Evolutionary conservation across 2,329 filamentous ascomycete genomes (phyloP).

Genomic region (Shiraia bambusicola): DNA sequence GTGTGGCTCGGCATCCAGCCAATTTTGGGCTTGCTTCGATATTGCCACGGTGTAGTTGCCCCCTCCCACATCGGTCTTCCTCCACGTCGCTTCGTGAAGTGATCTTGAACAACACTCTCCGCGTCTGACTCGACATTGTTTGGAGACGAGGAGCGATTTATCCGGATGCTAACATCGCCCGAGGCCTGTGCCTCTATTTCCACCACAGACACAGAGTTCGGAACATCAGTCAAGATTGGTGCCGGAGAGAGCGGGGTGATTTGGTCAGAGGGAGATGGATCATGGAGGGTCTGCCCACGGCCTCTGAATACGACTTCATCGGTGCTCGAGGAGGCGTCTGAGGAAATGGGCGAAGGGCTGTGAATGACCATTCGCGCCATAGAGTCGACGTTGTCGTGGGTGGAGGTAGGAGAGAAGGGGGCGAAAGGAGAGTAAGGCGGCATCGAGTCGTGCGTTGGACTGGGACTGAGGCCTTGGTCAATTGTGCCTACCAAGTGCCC

Average conservation of each 20-base stretch:
- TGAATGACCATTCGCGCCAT: slow-evolving; percentile 40
- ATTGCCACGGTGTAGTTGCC: slow-evolving; percentile 33
- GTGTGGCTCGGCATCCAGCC: slow-evolving; percentile 35
- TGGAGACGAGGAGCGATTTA: slow-evolving; percentile 2
- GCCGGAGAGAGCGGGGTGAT: not conserved
- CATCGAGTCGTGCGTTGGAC: not conserved
- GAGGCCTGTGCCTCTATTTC: slow-evolving; percentile 4
- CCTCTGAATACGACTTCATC: slow-evolving; percentile 62
- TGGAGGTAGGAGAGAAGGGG: slow-evolving; percentile 17
- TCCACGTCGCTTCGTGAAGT: slow-evolving; percentile 28
- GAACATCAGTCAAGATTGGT: slow-evolving; percentile 5
- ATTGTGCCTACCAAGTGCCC: slow-evolving; percentile 47
- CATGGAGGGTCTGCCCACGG: slow-evolving; percentile 20
- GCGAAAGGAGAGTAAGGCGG: slow-evolving; percentile 5
- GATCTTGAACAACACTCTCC: slow-evolving; percentile 23
- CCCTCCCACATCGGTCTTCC: slow-evolving; percentile 35
- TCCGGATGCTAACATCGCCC: slow-evolving; percentile 11
- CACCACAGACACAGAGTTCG: not conserved
- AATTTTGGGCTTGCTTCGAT: slow-evolving; percentile 39
- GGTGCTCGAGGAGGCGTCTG: slow-evolving; percentile 38
- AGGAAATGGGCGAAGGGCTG: slow-evolving; percentile 38
- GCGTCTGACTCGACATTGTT: slow-evolving; percentile 22
- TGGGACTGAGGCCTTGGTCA: slow-evolving; percentile 4
- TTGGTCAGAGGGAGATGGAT: too few species aligned
- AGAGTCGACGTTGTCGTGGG: slow-evolving; percentile 22